Evolutionary conservation across 306 rosid species (phyloP).

Genomic region (Argentina anserina): DNA sequence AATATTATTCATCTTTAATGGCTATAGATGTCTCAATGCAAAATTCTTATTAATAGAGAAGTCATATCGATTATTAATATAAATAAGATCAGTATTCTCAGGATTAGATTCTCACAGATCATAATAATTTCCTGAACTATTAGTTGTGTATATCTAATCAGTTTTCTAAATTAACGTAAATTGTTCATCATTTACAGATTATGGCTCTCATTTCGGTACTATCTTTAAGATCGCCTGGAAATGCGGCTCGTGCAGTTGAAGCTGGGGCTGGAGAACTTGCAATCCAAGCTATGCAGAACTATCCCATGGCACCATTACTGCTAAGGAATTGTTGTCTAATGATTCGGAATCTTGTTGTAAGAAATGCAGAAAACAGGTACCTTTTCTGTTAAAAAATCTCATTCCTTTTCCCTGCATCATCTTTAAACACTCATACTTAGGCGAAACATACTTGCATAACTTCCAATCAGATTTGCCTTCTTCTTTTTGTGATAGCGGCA

Average conservation of each 20-base stretch:
- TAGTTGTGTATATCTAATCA: background rate
- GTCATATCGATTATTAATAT: background rate
- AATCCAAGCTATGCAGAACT: conserved; percentile 79
- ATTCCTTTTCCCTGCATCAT: background rate
- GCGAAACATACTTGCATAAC: background rate
- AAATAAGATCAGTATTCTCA: too few relatives aligned
- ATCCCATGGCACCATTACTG: conserved; percentile 75
- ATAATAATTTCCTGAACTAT: background rate
- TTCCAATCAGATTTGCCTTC: background rate
- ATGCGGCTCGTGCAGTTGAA: conserved; percentile 84
- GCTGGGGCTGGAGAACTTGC: conserved; percentile 96
- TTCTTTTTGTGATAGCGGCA: too few relatives aligned
- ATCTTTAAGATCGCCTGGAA: conserved; percentile 77
- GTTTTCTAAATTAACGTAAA: background rate
- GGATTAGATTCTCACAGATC: background rate
- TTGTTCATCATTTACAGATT: conserved; percentile 42
- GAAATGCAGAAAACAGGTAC: conserved; percentile 83
- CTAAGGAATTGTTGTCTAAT: conserved; percentile 80
- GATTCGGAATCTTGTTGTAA: conserved; percentile 83
- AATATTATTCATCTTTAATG: background rate
- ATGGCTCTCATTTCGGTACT: conserved; percentile 72
- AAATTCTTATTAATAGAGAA: too few relatives aligned
- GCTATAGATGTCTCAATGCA: background rate
- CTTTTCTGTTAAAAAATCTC: conserved; percentile 4
- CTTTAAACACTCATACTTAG: background rate